A percentile compares a stretch with the other conserved stretches of the same genome.
Evolutionary conservation across 2,329 filamentous ascomycete genomes (phyloP).

Genomic region (Cladophialophora psammophila): DNA sequence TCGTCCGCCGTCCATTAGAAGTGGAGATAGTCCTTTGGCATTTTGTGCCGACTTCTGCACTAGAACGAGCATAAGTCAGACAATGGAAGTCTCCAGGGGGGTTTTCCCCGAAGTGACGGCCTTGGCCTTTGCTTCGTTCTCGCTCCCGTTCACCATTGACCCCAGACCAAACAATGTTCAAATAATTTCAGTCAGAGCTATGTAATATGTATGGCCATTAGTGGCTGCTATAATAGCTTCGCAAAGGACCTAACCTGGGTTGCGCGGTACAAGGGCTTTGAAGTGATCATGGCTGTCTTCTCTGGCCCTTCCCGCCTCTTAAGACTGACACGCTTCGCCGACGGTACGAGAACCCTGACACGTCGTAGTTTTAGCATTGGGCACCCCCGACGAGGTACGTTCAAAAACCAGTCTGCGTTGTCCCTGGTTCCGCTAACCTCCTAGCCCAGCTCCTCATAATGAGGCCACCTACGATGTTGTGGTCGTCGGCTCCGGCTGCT

Average conservation of each 20-base stretch:
- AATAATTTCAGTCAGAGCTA: too few species aligned
- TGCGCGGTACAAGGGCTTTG: not conserved
- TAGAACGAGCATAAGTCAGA: not conserved
- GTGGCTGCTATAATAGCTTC: not conserved
- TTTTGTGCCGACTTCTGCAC: not conserved
- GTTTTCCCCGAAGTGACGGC: not conserved
- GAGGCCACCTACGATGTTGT: constrained; percentile 40
- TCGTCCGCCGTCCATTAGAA: not conserved
- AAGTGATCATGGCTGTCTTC: constrained; percentile 5
- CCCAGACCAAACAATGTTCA: not conserved
- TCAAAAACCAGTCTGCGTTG: not conserved
- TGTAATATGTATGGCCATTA: too few species aligned
- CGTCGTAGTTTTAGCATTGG: constrained; percentile 3
- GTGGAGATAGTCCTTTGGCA: not conserved
- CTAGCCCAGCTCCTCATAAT: constrained; percentile 1
- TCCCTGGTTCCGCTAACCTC: not conserved
- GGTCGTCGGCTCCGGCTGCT: constrained; percentile 47
- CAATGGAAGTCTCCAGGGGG: not conserved
- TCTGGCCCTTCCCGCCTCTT: constrained; percentile 4
- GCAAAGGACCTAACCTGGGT: not conserved
- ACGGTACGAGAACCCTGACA: not conserved
- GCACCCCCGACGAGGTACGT: constrained; percentile 8
- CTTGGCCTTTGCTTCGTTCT: not conserved
- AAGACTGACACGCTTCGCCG: not conserved
- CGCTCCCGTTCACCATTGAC: not conserved